Evolutionary conservation across 2,329 filamentous ascomycete species (phyloP), one percentile per base, ranked within the genome.

Genomic region (Sclerotinia nivalis): DNA sequence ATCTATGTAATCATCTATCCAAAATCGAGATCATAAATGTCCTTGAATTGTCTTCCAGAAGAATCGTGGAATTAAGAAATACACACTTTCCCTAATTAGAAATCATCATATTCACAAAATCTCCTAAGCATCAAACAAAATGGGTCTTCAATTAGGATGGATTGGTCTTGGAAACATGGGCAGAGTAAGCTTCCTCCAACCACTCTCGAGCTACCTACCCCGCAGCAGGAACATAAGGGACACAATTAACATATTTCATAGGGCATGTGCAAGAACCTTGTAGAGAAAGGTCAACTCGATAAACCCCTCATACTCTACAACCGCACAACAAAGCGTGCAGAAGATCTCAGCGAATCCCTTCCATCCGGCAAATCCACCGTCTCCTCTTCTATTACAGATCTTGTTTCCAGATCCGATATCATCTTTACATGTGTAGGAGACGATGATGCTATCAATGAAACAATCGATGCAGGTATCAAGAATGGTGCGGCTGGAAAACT

Each of bases 131-230:
- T 7, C 49, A 15, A 34, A 45, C 72, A 79, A 71, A 9, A 88
- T 88, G 87, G 81, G 86, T 56, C 83, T 85, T 70, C 88, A 86
- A 80, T 77, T 96, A 66, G 85, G 93, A 75, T 96, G 89, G 88
- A 88, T 96, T 68, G 93, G 93, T 70, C 85, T 97, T 65, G 93
- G 93, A 66, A 96, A 96, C 79, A 97, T 97, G 88, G 93, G 92
- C 74, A 86, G 89, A 77, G 91, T 91, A 82, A 82, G 87, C 47
- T 28, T 81, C 43, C 54, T 9, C n/a, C 7, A 25, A 43, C 40
- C 40, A 43, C 13, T 43, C 40, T 43, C 13, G n/a, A 20, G 22
- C 60, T 34, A 61, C 4, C 58, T 59, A 47, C 68, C 60, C 22
- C 58, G 22, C 20, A 28, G 28, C 64, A 54, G 56, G 43, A n/a